Evolutionary conservation across 345 rosid species (phyloP), one percentile per base, ranked within the genome.

Genomic region (Firmiana major): DNA sequence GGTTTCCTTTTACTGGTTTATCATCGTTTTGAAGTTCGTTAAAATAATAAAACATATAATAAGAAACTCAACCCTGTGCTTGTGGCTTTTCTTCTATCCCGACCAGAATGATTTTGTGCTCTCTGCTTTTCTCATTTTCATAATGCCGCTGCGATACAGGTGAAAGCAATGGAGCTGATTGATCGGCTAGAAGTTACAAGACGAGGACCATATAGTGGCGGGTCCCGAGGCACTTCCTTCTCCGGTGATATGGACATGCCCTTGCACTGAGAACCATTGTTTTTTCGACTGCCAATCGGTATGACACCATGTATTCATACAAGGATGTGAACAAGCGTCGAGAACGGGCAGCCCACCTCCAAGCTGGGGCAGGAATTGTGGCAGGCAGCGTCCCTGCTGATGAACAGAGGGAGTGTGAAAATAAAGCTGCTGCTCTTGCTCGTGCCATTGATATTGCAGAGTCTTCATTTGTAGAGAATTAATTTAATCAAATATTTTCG

Each of bases 401-500:
- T 22, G 99, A 95, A 86, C 98, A 90, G 70, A 87, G 87, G 77
- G 99, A 95, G 83, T 93, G 96, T 66, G 91, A 95, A 86, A 93
- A 92, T 85, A 95, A 95, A 85, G 98, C 94, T 5, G 99, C 99
- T 0, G 98, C 84, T 60, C 91, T 95, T 57, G 97, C 91, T 2
- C 86, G 98, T 46, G 98, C 97, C 77, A 92, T 93, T 11, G 99
- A 95, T 84, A 92, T 95, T 16, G 97, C 99, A 0, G 98, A 95
- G 82, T 90, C 98, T 9, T 88, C 97, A 28, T 95, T 95, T 80
- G 83, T 93, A 9, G 86, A 82, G 8, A 84, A 84, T 74, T 78
- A 76, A 80, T 76, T 5, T 12, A 42, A 60, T 48, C 22, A 31
- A 31, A 31, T 31, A 31, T 31, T 31, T 0, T 31, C 34, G 1